phyloP scores from a whole-genome alignment of 2,329 filamentous ascomycete genomes.

The Xenoacremonium recifei region DNA sequence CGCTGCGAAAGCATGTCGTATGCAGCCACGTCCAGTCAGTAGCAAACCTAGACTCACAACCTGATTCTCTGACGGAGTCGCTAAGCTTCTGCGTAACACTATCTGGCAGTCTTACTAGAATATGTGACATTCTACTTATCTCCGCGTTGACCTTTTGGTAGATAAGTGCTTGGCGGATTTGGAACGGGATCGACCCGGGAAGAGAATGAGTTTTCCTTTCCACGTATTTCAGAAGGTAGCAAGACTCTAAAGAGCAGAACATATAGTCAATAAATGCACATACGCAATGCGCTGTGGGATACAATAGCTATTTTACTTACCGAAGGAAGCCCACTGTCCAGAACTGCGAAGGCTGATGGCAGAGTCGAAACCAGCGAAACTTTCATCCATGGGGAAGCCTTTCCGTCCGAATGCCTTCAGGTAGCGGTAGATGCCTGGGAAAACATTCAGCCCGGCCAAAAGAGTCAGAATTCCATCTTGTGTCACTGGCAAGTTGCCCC shows the following conservation, averaged over 20 bases:
- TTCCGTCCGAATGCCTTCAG: constrained; percentile 4
- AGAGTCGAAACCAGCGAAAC: constrained; percentile 5
- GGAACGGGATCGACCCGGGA: background rate
- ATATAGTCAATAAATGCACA: background rate
- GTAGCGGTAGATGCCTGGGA: background rate
- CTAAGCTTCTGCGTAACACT: background rate
- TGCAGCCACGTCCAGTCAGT: constrained; percentile 3
- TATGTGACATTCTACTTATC: background rate
- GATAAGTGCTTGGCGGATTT: constrained; percentile 4
- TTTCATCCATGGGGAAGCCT: background rate
- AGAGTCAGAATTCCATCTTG: constrained; percentile 1
- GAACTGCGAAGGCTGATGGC: background rate
- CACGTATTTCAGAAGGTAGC: constrained; percentile 6
- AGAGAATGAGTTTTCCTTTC: background rate
- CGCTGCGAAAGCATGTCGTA: constrained; percentile 1
- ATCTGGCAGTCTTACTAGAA: constrained; percentile 1
- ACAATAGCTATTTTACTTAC: background rate
- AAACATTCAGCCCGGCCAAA: background rate
- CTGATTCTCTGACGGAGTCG: background rate
- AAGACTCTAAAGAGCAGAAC: background rate
- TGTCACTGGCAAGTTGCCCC: constrained; percentile 1
- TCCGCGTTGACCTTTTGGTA: constrained; percentile 1
- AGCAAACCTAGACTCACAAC: background rate
- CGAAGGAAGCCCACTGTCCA: background rate
- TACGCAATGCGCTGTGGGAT: background rate